phyloP scores from a whole-genome alignment of 805 yeast genomes.

The Candida patagonica region DNA sequence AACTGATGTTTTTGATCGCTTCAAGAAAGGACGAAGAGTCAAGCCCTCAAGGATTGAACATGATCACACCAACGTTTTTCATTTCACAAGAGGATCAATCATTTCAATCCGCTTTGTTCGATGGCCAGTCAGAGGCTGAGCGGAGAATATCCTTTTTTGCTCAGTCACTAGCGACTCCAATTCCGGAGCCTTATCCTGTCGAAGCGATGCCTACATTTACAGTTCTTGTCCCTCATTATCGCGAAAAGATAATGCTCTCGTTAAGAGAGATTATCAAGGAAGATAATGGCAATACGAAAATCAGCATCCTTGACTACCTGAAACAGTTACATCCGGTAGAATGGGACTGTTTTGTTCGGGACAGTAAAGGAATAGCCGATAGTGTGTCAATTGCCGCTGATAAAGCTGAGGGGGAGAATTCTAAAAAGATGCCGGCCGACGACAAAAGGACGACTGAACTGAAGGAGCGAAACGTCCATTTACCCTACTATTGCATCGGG shows the following conservation, averaged over 20 bases:
- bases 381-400: conserved; percentile 6
- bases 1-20: conserved; percentile 35
- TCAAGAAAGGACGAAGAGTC: conserved; percentile 24
- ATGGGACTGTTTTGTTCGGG: conserved; percentile 74
- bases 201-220: conserved; percentile 72
- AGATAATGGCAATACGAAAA: conserved; percentile 53
- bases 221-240: conserved; percentile 78
- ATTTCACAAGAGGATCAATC: conserved; percentile 75
- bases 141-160: conserved; percentile 83
- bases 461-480: conserved; percentile 40
- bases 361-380: conserved; percentile 40
- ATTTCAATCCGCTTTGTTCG: conserved; percentile 47
- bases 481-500: conserved; percentile 66
- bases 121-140: conserved; percentile 64
- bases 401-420: not conserved
- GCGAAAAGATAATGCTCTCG: conserved; percentile 69
- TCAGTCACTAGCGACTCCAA: conserved; percentile 78
- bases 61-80: conserved; percentile 52
- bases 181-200: conserved; percentile 61
- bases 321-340: conserved; percentile 63
- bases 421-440: conserved; percentile 11
- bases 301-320: conserved; percentile 68
- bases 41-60: conserved; percentile 37
- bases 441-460: not conserved
- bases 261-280: conserved; percentile 69